Percentiles rank a stretch among this genome's conserved stretches.
phyloP scores from a whole-genome alignment of 331 rosid genomes.

The Pyracantha coccinea region DNA sequence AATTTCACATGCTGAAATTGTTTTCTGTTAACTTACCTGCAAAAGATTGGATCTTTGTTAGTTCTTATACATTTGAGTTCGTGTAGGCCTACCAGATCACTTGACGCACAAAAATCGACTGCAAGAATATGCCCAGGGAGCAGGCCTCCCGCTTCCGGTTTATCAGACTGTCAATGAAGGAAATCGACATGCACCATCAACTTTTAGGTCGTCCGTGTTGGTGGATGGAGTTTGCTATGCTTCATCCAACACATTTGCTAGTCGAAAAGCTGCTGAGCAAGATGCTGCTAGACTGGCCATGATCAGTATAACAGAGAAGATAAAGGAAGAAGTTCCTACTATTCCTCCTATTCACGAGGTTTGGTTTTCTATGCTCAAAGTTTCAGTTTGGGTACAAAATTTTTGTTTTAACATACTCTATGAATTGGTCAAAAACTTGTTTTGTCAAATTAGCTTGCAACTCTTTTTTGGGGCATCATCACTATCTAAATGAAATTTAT shows the following conservation, averaged over 20 bases:
- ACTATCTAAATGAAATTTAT: neutral
- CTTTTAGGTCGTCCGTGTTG: slow-evolving; percentile 31
- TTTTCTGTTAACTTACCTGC: neutral
- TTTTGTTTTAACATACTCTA: neutral
- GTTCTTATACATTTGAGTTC: neutral
- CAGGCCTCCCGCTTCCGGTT: slow-evolving; percentile 20
- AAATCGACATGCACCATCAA: slow-evolving; percentile 10
- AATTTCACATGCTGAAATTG: too few species aligned
- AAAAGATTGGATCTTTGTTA: neutral
- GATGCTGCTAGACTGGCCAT: slow-evolving; percentile 43
- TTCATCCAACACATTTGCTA: slow-evolving; percentile 21
- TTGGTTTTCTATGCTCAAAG: neutral
- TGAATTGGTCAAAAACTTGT: neutral
- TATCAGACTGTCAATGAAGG: slow-evolving; percentile 46
- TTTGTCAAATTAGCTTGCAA: neutral
- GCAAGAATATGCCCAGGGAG: slow-evolving; percentile 29
- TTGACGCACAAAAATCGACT: slow-evolving; percentile 26
- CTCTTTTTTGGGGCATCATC: neutral
- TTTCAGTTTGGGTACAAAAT: neutral
- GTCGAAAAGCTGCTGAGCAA: slow-evolving; percentile 46
- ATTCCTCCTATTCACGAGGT: slow-evolving; percentile 29
- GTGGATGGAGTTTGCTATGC: slow-evolving; percentile 26
- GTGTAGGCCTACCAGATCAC: slow-evolving; percentile 12
- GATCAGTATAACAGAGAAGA: slow-evolving; percentile 5
- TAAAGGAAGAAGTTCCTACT: slow-evolving; percentile 24